Evolutionary conservation across 1,139 yeast species (phyloP).

Genomic region (Magnusiomyces ingens): DNA sequence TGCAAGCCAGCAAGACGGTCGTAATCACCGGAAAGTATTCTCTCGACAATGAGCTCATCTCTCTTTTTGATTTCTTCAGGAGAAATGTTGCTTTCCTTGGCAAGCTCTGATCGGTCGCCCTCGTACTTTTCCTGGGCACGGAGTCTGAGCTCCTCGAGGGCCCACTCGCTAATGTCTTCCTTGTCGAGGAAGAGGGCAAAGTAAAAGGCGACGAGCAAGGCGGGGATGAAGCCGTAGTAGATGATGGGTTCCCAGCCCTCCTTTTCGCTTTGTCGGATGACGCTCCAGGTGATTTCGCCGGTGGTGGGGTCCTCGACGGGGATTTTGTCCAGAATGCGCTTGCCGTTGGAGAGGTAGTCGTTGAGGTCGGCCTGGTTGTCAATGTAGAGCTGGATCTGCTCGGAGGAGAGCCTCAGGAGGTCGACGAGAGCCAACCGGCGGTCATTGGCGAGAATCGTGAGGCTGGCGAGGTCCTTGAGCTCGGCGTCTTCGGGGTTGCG

Average conservation of each 20-base stretch:
- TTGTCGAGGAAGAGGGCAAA: constrained; percentile 44
- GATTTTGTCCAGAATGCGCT: constrained; percentile 73
- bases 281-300: constrained; percentile 75
- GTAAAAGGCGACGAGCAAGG: constrained; percentile 41
- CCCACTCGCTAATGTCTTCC: constrained; percentile 57
- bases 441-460: constrained; percentile 55
- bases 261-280: constrained; percentile 66
- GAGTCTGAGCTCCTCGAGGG: constrained; percentile 71
- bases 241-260: constrained; percentile 82
- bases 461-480: constrained; percentile 65
- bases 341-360: constrained; percentile 49
- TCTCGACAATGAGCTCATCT: constrained; percentile 74
- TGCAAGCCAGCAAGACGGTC: constrained; percentile 70
- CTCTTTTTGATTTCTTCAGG: constrained; percentile 57
- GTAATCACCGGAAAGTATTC: constrained; percentile 79
- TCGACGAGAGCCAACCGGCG: constrained; percentile 59
- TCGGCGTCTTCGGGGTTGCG: constrained; percentile 67
- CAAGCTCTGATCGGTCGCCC: constrained; percentile 47
- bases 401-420: constrained; percentile 48
- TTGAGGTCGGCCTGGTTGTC: constrained; percentile 60
- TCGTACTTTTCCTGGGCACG: constrained; percentile 69
- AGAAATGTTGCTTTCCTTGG: constrained; percentile 49
- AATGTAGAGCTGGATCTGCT: constrained; percentile 51
- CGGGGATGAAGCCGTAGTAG: constrained; percentile 69
- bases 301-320: constrained; percentile 75